A percentile compares a stretch with the other conserved stretches of the same genome.
These are phyloP conservation scores for Zoysia matrella DNA, from an alignment of 202 grass and related monocot genomes.

Conservation along the genomic window DNA sequence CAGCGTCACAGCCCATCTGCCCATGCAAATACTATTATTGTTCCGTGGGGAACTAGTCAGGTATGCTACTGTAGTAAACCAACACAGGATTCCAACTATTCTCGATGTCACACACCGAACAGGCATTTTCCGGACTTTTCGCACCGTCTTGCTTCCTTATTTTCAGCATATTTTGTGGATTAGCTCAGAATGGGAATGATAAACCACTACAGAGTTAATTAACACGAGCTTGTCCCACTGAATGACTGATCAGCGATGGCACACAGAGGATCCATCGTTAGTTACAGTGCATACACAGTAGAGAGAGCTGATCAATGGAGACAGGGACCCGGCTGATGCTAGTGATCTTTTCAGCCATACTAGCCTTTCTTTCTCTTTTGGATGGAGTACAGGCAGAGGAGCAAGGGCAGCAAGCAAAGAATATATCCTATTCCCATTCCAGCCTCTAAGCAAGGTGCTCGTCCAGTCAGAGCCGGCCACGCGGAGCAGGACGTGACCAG, in stretches of 20 bases:
- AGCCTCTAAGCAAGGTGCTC: not conserved
- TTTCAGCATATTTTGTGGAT: not conserved
- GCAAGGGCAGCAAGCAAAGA: constrained; percentile 53
- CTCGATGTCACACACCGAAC: not conserved
- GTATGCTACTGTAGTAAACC: not conserved
- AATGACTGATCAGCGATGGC: no score
- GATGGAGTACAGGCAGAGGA: not conserved
- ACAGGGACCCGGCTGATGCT: no score
- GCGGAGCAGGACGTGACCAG: constrained; percentile 27
- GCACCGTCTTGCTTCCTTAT: not conserved
- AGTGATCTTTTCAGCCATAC: constrained; percentile 48
- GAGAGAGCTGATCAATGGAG: no score
- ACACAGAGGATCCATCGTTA: no score
- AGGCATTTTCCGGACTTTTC: constrained; percentile 21
- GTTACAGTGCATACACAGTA: no score
- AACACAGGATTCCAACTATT: constrained; percentile 8
- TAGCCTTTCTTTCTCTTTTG: constrained; percentile 49
- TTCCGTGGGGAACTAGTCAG: constrained; percentile 18
- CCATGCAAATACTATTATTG: constrained; percentile 24
- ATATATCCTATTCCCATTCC: constrained; percentile 48
- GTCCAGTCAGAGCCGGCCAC: constrained; percentile 3
- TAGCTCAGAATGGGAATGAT: not conserved
- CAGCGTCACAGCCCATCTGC: no score
- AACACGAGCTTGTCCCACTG: no score
- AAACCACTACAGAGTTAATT: no score